A percentile compares a stretch with the other conserved stretches of the same genome.
phyloP scores from a whole-genome alignment of 176 grass and related monocot genomes.

The Aegilops bicornis region DNA sequence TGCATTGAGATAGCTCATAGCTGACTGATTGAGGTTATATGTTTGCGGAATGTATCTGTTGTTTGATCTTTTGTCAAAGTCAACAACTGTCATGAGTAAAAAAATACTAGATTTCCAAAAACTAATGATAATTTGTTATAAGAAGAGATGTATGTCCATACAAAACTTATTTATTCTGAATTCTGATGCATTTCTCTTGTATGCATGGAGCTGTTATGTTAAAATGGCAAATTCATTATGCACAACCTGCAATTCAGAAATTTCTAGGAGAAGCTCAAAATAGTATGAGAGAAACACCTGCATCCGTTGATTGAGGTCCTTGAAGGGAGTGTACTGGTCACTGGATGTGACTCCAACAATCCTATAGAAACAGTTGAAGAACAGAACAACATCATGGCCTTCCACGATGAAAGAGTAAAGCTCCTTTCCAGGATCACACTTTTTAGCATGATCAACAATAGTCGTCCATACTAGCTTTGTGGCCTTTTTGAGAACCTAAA shows the following conservation, averaged over 20 bases:
- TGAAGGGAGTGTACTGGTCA: slow-evolving; percentile 27
- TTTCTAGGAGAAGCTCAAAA: not conserved
- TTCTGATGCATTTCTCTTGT: not conserved
- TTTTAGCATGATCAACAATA: slow-evolving; percentile 47
- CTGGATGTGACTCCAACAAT: slow-evolving; percentile 10
- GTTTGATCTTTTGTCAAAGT: not conserved
- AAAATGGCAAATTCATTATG: not conserved
- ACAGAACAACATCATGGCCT: slow-evolving; percentile 6
- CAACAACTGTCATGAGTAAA: not conserved
- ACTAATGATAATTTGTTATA: not conserved
- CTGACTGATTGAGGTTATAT: not conserved
- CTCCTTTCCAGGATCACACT: slow-evolving; percentile 32
- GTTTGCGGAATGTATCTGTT: not conserved
- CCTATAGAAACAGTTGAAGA: slow-evolving; percentile 27
- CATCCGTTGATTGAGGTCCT: not conserved
- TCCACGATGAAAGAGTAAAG: slow-evolving; percentile 20
- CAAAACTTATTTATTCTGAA: not conserved
- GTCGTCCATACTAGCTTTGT: slow-evolving; percentile 7
- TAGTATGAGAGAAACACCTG: slow-evolving; percentile 9
- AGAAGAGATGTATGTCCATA: not conserved
- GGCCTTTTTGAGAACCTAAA: slow-evolving; percentile 33
- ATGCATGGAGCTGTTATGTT: not conserved
- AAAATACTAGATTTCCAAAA: not conserved
- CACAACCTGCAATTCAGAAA: not conserved
- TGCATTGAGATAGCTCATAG: not conserved